Conservation (phyloP, 305 asterid genomes). For the Fraxinus greggii region DNA sequence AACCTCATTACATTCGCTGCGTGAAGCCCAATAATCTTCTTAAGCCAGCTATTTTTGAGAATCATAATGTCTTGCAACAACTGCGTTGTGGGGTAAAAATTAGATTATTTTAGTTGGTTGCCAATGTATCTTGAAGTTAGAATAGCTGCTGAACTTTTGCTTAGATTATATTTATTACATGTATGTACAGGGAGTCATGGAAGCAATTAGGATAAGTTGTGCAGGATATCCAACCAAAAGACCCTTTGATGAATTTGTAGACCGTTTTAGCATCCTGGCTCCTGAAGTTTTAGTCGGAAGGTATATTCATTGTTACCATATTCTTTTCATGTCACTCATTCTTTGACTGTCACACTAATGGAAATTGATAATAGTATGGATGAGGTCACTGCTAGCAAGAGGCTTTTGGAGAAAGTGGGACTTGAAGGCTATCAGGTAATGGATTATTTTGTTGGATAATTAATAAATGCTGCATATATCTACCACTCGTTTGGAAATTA, state of each 20-base stretch:
- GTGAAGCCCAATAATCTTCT: constrained; percentile 97
- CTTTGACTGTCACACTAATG: constrained; percentile 25
- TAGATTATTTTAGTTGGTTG: constrained; percentile 14
- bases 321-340: constrained; percentile 7
- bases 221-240: constrained; percentile 98
- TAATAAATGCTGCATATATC: not conserved
- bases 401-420: constrained; percentile 85
- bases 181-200: constrained; percentile 90
- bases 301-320: constrained; percentile 36
- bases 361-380: constrained; percentile 58
- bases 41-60: constrained; percentile 94
- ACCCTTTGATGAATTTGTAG: constrained; percentile 79
- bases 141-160: constrained; percentile 17
- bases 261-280: constrained; percentile 90
- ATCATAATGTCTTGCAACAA: constrained; percentile 91
- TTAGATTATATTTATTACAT: constrained; percentile 12
- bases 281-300: constrained; percentile 88
- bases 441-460: not conserved
- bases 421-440: constrained; percentile 96
- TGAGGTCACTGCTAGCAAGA: constrained; percentile 90
- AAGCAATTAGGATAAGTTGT: constrained; percentile 96
- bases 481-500: not conserved
- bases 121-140: constrained; percentile 9
- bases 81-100: constrained; percentile 91
- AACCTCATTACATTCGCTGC: constrained; percentile 94